These are phyloP conservation scores for Leishmania major DNA, from an alignment of 208 protist genomes.

Conservation along the genomic window DNA sequence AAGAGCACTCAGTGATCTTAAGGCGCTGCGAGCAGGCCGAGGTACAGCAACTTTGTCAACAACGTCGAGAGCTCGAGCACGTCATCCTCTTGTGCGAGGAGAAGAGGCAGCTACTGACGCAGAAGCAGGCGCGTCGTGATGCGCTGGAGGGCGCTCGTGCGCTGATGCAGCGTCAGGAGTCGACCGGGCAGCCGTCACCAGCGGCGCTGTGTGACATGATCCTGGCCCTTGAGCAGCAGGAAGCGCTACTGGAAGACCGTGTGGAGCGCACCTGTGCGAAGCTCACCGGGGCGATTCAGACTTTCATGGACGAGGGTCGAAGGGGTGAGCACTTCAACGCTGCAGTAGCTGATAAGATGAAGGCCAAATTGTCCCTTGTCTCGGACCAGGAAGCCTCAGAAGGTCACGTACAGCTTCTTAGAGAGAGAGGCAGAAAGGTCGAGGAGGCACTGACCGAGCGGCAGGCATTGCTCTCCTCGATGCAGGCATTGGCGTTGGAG, in stretches of 20 bases:
- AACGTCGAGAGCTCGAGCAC: slow-evolving; percentile 23
- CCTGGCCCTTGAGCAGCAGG: slow-evolving; percentile 31
- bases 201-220: slow-evolving; percentile 30
- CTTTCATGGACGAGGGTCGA: slow-evolving; percentile 37
- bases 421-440: slow-evolving; percentile 21
- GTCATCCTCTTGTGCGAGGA: slow-evolving; percentile 26
- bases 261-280: slow-evolving; percentile 36
- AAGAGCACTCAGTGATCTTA: not conserved
- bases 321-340: slow-evolving; percentile 37
- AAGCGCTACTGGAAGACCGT: slow-evolving; percentile 39
- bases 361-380: slow-evolving; percentile 11
- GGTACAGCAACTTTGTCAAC: slow-evolving; percentile 22
- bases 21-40: slow-evolving; percentile 20
- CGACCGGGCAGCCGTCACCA: slow-evolving; percentile 15
- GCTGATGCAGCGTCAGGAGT: slow-evolving; percentile 29
- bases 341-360: slow-evolving; percentile 18
- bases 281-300: slow-evolving; percentile 33
- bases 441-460: slow-evolving; percentile 23
- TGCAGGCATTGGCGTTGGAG: slow-evolving; percentile 25
- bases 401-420: slow-evolving; percentile 22
- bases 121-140: slow-evolving; percentile 32
- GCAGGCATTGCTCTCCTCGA: slow-evolving; percentile 18
- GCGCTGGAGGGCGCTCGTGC: slow-evolving; percentile 26
- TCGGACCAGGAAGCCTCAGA: slow-evolving; percentile 19
- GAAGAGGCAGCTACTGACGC: slow-evolving; percentile 20